A percentile compares a stretch with the other conserved stretches of the same genome.
These are phyloP conservation scores for Starmerella scarabaei DNA, from an alignment of 805 yeast genomes.

Conservation along the genomic window DNA sequence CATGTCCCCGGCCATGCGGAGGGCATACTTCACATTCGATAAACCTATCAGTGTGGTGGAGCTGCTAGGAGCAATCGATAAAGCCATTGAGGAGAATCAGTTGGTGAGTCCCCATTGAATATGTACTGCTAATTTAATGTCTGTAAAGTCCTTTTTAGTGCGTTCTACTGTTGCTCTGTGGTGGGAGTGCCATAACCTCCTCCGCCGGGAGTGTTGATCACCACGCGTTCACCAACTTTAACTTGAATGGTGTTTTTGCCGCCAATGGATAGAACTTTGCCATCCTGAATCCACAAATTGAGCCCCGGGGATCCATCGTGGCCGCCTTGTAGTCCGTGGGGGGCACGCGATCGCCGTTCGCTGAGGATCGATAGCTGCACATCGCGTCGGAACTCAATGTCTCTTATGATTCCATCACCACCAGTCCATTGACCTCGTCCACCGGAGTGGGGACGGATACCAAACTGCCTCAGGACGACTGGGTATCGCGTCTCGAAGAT, in stretches of 20 bases:
- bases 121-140: no score
- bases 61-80: no score
- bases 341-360: constrained; percentile 74
- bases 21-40: no score
- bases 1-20: no score
- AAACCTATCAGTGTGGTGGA: no score
- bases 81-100: no score
- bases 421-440: constrained; percentile 64
- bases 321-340: constrained; percentile 82
- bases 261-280: constrained; percentile 35
- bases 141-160: no score
- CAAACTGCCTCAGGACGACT: constrained; percentile 57
- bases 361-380: constrained; percentile 69
- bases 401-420: constrained; percentile 79
- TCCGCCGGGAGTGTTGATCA: constrained; percentile 72
- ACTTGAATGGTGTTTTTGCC: constrained; percentile 56
- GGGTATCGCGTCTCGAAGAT: constrained; percentile 82
- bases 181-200: constrained; percentile 67
- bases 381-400: constrained; percentile 62
- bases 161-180: no score
- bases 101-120: no score
- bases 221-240: constrained; percentile 49
- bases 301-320: constrained; percentile 59
- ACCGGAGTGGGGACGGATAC: constrained; percentile 62
- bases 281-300: constrained; percentile 33